A percentile compares a stretch with the other conserved stretches of the same genome.
These are phyloP conservation scores for Vinca major DNA, from an alignment of 305 asterid genomes.

Conservation along the genomic window DNA sequence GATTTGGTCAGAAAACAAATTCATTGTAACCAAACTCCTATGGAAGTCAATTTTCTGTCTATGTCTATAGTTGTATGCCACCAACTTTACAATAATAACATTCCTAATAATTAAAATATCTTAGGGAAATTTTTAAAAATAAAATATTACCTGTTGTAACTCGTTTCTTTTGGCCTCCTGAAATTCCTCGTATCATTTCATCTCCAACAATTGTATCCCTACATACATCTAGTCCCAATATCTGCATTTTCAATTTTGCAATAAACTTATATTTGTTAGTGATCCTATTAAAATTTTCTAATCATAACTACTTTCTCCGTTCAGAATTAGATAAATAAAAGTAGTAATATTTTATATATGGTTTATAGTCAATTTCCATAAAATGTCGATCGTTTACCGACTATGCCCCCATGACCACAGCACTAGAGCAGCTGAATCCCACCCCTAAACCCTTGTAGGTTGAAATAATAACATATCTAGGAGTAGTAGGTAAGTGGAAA, in stretches of 20 bases:
- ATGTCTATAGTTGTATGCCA: background rate
- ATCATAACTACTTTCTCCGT: no score
- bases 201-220: conserved; percentile 80
- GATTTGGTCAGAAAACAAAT: background rate
- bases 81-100: background rate
- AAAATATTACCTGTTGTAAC: conserved; percentile 65
- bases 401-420: background rate
- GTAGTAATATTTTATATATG: no score
- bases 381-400: background rate
- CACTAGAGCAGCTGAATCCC: no score
- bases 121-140: no score
- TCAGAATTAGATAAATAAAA: no score
- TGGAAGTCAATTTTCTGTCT: background rate
- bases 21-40: background rate
- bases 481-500: conserved; percentile 12
- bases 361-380: background rate
- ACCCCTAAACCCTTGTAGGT: no score
- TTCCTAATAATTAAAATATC: no score
- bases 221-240: conserved; percentile 81
- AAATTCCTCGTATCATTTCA: conserved; percentile 82
- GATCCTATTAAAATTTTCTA: no score
- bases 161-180: conserved; percentile 94
- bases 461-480: no score
- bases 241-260: conserved; percentile 29
- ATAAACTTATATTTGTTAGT: background rate